Base-by-base conservation (phyloP, 345 rosid genomes). In the Jatropha curcas region DNA sequence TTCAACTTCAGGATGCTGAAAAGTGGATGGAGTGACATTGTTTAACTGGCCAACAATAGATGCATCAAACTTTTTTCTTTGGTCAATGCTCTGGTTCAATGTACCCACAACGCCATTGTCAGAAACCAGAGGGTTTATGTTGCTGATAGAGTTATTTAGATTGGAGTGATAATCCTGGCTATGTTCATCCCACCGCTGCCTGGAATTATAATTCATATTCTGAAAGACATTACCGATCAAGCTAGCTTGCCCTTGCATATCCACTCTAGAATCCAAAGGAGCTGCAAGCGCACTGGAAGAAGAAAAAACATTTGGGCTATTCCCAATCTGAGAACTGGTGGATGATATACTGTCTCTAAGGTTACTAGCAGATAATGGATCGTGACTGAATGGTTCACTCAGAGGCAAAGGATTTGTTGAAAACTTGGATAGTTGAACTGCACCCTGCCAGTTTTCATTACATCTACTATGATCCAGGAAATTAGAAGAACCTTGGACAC, bases 141-240 rank as follows among this genome's bases (percentile, higher is more conserved):
- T 71, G 69, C 81, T 68, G 61, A 83, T 88, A 31, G 87, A 24
- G 76, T 60, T 65, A 64, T 63, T 82, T 56, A 73, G 45, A 76
- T 67, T 71, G 45, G 65, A 69, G 59, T 73, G 71, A 76, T 68
- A 80, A 76, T 67, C 71, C 30, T 66, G 84, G 43, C 68, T 75
- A 62, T 75, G 84, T 69, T 88, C 92, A 64, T 81, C 87, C 91
- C 90, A 84, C 53, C 74, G 75, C 48, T 79, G 87, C 60, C 75
- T 87, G 9, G 82, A 75, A 71, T 74, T 66, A 48, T 77, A 78
- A 73, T 68, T 81, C 39, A 73, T 70, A 77, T 70, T 82, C 65
- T 60, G 89, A 77, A 85, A 65, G 70, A 77, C 81, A 58, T 83
- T 87, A 50, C 82, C 84, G 27, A 76, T 65, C 30, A 84, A 67